A percentile compares a stretch with the other conserved stretches of the same genome.
These are phyloP conservation scores for Terfezia boudieri DNA, from an alignment of 495 filamentous ascomycete genomes.

Conservation along the genomic window DNA sequence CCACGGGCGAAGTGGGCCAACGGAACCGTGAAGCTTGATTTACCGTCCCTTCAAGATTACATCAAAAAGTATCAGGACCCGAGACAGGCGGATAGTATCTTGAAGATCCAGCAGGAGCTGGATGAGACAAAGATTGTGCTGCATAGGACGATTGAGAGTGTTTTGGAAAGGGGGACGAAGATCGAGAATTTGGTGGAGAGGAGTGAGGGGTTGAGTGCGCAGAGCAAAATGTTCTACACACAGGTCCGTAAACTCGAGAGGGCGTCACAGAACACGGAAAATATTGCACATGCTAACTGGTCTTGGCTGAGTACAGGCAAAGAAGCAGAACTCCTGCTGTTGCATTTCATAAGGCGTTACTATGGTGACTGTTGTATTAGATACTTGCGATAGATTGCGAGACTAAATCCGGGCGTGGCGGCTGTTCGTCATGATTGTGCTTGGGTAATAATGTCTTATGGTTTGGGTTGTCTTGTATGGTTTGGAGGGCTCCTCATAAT, in stretches of 20 bases:
- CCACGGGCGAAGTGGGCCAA: slow-evolving; percentile 43
- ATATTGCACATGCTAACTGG: background rate
- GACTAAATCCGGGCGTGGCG: no score
- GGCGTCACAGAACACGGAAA: no score
- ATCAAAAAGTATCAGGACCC: slow-evolving; percentile 80
- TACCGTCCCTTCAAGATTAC: slow-evolving; percentile 60
- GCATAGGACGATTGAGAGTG: slow-evolving; percentile 93
- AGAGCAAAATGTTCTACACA: slow-evolving; percentile 94
- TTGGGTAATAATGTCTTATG: no score
- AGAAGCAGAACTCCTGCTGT: slow-evolving; percentile 95
- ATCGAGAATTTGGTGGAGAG: slow-evolving; percentile 94
- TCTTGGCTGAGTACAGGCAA: slow-evolving; percentile 33
- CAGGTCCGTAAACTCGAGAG: slow-evolving; percentile 27
- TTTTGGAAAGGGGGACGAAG: slow-evolving; percentile 81
- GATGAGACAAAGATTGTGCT: slow-evolving; percentile 96
- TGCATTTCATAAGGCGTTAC: slow-evolving; percentile 40
- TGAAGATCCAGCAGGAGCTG: slow-evolving; percentile 89
- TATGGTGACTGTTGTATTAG: no score
- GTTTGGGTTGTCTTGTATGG: no score
- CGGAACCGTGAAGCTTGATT: slow-evolving; percentile 29
- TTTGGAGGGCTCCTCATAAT: no score
- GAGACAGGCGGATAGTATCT: slow-evolving; percentile 65
- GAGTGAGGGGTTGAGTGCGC: slow-evolving; percentile 65
- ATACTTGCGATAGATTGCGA: no score
- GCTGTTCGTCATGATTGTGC: no score